phyloP scores from a whole-genome alignment of 495 filamentous ascomycete species.

The Rhypophila decipiens region DNA sequence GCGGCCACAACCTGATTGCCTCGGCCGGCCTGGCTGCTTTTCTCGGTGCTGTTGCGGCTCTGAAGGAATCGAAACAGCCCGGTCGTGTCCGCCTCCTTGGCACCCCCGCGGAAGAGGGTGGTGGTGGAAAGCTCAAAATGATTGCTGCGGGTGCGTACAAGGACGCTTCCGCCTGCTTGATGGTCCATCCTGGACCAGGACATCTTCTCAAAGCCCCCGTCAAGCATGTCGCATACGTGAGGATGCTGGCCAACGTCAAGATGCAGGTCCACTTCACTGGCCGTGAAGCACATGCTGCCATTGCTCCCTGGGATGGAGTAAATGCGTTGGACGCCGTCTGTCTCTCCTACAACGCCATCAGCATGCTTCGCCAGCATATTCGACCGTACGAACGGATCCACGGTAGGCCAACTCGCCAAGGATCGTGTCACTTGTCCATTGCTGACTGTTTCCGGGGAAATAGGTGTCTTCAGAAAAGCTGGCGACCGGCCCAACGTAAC shows the following conservation, averaged over 20 bases:
- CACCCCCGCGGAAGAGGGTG: constrained; percentile 63
- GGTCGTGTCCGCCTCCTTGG: constrained; percentile 58
- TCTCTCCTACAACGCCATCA: constrained; percentile 54
- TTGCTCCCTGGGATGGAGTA: constrained; percentile 58
- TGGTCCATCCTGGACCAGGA: constrained; percentile 47
- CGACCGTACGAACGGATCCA: constrained; percentile 27
- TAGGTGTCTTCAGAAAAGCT: constrained; percentile 18
- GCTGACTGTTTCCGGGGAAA: too few relatives aligned
- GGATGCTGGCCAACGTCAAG: constrained; percentile 50
- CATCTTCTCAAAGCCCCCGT: constrained; percentile 20
- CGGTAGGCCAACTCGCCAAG: too few relatives aligned
- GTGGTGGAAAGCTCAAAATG: constrained; percentile 44
- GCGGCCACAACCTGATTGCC: constrained; percentile 65
- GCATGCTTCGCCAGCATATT: constrained; percentile 58
- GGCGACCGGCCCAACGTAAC: constrained; percentile 41
- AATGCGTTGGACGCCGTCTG: constrained; percentile 61
- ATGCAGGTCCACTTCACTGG: constrained; percentile 39
- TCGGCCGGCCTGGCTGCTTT: constrained; percentile 54
- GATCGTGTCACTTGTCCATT: too few relatives aligned
- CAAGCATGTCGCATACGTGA: constrained; percentile 31
- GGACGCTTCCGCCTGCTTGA: constrained; percentile 42
- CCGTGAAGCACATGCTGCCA: constrained; percentile 49
- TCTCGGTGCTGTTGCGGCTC: constrained; percentile 46
- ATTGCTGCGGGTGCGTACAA: constrained; percentile 46
- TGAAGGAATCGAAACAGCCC: constrained; percentile 41